A percentile compares a stretch with the other conserved stretches of the same genome.
Conservation (phyloP, 345 rosid species). For the Theobroma cacao region DNA sequence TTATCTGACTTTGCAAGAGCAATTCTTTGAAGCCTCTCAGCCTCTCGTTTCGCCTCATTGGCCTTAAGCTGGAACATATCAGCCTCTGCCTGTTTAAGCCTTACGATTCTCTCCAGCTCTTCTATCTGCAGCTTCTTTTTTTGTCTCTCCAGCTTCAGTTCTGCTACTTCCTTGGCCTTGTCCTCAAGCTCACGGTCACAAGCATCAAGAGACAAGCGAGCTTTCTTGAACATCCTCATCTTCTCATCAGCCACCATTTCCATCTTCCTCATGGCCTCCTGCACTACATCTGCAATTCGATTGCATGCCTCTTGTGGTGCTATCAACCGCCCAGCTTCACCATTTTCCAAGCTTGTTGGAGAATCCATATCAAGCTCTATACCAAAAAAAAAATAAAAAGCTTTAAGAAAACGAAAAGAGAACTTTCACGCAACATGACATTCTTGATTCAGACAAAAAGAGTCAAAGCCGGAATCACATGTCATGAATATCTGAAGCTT, state of each 20-base stretch:
- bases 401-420: not conserved
- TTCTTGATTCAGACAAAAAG: not conserved
- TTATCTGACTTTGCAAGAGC: slow-evolving; percentile 86
- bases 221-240: slow-evolving; percentile 89
- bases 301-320: slow-evolving; percentile 98
- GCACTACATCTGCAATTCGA: slow-evolving; percentile 90
- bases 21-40: slow-evolving; percentile 86
- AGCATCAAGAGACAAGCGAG: slow-evolving; percentile 66
- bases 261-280: slow-evolving; percentile 94
- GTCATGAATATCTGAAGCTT: not conserved
- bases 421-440: not conserved
- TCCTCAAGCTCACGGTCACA: slow-evolving; percentile 92
- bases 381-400: not conserved
- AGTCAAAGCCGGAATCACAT: not conserved
- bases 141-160: slow-evolving; percentile 70
- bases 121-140: slow-evolving; percentile 84
- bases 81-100: slow-evolving; percentile 95
- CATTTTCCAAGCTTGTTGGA: slow-evolving; percentile 76
- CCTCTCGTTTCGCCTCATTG: slow-evolving; percentile 85
- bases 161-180: slow-evolving; percentile 84
- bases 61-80: slow-evolving; percentile 99
- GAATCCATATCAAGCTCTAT: slow-evolving; percentile 89
- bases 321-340: slow-evolving; percentile 70
- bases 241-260: slow-evolving; percentile 98
- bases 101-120: slow-evolving; percentile 86